phyloP scores from a whole-genome alignment of 352 stramenopile species.

The Pythium chondricola region DNA sequence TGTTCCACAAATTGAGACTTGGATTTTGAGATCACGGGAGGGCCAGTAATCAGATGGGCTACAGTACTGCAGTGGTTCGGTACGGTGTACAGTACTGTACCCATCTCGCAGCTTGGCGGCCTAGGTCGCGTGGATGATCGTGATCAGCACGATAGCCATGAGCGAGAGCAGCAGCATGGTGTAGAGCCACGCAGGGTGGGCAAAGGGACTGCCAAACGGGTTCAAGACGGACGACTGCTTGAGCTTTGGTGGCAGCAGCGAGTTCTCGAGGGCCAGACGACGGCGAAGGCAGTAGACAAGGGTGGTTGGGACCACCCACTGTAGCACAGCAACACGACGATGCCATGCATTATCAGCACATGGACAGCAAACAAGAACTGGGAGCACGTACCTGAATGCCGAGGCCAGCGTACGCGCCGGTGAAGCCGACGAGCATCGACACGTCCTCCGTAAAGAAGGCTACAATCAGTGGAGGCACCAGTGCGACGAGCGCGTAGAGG shows the following conservation, averaged over 20 bases:
- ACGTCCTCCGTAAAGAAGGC: constrained; percentile 87
- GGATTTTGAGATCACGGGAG: not conserved
- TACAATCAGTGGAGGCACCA: constrained; percentile 73
- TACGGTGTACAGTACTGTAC: constrained; percentile 13
- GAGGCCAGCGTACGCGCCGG: constrained; percentile 76
- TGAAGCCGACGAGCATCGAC: constrained; percentile 85
- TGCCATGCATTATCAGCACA: not conserved
- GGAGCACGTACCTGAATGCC: constrained; percentile 76
- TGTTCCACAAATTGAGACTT: constrained; percentile 12
- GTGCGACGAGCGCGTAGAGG: constrained; percentile 60
- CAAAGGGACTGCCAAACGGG: constrained; percentile 73
- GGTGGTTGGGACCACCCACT: constrained; percentile 80
- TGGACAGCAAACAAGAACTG: not conserved
- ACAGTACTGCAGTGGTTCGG: too few relatives aligned
- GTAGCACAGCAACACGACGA: constrained; percentile 10
- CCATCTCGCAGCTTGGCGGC: not conserved
- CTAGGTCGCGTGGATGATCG: constrained; percentile 50
- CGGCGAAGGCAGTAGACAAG: constrained; percentile 69
- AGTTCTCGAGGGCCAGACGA: constrained; percentile 32
- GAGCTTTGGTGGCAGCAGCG: not conserved
- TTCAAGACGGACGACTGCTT: constrained; percentile 28
- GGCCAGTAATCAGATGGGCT: not conserved
- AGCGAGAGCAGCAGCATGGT: constrained; percentile 55
- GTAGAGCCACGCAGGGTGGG: constrained; percentile 58
- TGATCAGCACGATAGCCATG: constrained; percentile 65